Evolutionary conservation across 768 basidiomycete species (phyloP).

Genomic region (Sutorius australiensis): DNA sequence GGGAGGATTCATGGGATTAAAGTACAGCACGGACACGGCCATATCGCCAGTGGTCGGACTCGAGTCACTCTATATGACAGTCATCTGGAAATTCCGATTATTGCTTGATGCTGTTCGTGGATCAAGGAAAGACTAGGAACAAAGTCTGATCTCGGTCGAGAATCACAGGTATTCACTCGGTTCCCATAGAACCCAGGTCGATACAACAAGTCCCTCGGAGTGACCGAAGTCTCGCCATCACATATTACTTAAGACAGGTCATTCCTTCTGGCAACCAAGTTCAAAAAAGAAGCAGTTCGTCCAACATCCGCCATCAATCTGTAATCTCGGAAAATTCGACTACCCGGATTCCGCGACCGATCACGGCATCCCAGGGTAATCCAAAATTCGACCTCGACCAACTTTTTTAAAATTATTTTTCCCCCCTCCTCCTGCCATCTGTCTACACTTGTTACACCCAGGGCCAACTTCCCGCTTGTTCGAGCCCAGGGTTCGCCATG

Average conservation of each 20-base stretch:
- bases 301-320: not conserved
- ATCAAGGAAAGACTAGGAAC: too few relatives aligned
- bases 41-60: not conserved
- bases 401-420: too few relatives aligned
- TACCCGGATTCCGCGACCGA: slow-evolving; percentile 2
- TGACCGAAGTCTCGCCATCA: not conserved
- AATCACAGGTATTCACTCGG: too few relatives aligned
- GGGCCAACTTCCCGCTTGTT: not conserved
- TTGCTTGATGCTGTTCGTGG: too few relatives aligned
- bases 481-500: slow-evolving; percentile 39
- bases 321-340: not conserved
- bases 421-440: not conserved
- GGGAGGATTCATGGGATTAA: not conserved
- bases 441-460: not conserved
- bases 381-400: not conserved
- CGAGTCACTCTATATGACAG: too few relatives aligned
- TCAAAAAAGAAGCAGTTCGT: not conserved
- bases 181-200: too few relatives aligned
- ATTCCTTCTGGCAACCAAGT: not conserved
- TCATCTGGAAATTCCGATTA: too few relatives aligned
- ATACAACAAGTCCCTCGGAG: too few relatives aligned
- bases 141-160: too few relatives aligned
- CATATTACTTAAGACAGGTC: not conserved
- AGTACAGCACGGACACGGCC: not conserved
- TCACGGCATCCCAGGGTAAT: slow-evolving; percentile 6